Conservation (phyloP, 768 basidiomycete species). For the Amanita exitialis region DNA sequence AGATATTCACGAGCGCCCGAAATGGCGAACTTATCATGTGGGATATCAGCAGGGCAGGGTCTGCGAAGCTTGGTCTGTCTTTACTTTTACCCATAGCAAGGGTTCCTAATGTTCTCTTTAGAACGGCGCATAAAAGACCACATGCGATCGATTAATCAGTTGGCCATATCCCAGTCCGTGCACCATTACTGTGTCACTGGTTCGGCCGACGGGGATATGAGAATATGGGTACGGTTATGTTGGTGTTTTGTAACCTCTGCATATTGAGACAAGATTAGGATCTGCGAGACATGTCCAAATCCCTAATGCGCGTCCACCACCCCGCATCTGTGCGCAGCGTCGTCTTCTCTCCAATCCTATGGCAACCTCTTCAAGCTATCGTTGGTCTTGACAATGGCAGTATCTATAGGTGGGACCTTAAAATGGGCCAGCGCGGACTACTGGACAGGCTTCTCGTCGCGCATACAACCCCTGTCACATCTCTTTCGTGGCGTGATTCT, state of each 20-base stretch:
- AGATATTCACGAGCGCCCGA: slow-evolving; percentile 69
- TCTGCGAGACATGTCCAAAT: slow-evolving; percentile 59
- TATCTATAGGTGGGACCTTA: slow-evolving; percentile 74
- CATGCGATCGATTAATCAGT: slow-evolving; percentile 58
- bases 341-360: slow-evolving; percentile 57
- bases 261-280: slow-evolving; percentile 33
- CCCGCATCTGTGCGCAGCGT: slow-evolving; percentile 60
- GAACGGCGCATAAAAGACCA: slow-evolving; percentile 63
- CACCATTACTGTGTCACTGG: slow-evolving; percentile 71
- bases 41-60: slow-evolving; percentile 61
- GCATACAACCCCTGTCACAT: slow-evolving; percentile 60
- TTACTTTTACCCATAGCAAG: not conserved
- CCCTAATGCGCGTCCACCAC: slow-evolving; percentile 62
- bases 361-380: slow-evolving; percentile 58
- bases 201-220: slow-evolving; percentile 71
- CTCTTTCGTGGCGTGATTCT: slow-evolving; percentile 58
- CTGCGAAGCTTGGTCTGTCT: slow-evolving; percentile 57
- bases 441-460: slow-evolving; percentile 67
- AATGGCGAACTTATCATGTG: slow-evolving; percentile 81
- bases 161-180: slow-evolving; percentile 59
- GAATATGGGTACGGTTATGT: slow-evolving; percentile 55
- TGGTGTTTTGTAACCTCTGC: not conserved
- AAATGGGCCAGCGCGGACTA: slow-evolving; percentile 65
- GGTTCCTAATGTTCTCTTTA: slow-evolving; percentile 16
- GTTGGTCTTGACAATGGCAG: slow-evolving; percentile 63